Conservation (phyloP, 2,329 filamentous ascomycete species). For the Cladosporium sp. region DNA sequence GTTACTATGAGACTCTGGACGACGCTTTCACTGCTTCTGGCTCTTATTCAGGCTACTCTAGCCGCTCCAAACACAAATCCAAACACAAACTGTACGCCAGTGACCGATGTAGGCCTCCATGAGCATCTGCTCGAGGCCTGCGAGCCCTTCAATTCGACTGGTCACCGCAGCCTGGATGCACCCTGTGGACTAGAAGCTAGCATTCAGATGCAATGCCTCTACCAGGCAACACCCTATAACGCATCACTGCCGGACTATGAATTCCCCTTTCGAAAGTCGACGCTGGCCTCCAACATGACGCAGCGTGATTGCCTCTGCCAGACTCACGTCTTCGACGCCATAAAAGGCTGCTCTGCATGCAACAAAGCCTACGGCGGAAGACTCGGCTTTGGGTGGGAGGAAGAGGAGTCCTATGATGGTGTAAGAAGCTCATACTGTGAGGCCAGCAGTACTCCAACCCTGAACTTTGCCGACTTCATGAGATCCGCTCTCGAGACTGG, state of each 20-base stretch:
- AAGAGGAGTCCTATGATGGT: slow-evolving; percentile 10
- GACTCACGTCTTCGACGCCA: slow-evolving; percentile 21
- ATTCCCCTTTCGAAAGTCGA: not conserved
- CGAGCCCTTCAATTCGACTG: slow-evolving; percentile 19
- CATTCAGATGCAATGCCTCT: slow-evolving; percentile 22
- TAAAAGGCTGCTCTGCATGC: slow-evolving; percentile 21
- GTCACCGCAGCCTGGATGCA: slow-evolving; percentile 20
- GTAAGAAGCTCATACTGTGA: slow-evolving; percentile 24
- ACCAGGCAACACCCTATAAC: slow-evolving; percentile 16
- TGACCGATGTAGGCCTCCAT: slow-evolving; percentile 7
- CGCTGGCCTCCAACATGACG: slow-evolving; percentile 18
- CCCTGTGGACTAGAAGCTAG: slow-evolving; percentile 23
- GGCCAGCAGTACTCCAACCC: slow-evolving; percentile 22
- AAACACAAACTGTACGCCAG: no score
- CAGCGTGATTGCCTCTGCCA: slow-evolving; percentile 28
- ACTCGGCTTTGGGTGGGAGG: slow-evolving; percentile 6
- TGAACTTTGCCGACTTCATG: slow-evolving; percentile 18
- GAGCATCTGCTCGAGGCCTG: slow-evolving; percentile 24
- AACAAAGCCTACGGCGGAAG: slow-evolving; percentile 21
- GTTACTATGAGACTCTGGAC: no score
- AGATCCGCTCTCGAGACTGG: not conserved
- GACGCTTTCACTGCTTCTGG: no score
- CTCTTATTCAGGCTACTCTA: no score
- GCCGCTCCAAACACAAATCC: no score
- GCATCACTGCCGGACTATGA: not conserved